phyloP scores from a whole-genome alignment of 805 yeast genomes.

The Metschnikowia koreensis region DNA sequence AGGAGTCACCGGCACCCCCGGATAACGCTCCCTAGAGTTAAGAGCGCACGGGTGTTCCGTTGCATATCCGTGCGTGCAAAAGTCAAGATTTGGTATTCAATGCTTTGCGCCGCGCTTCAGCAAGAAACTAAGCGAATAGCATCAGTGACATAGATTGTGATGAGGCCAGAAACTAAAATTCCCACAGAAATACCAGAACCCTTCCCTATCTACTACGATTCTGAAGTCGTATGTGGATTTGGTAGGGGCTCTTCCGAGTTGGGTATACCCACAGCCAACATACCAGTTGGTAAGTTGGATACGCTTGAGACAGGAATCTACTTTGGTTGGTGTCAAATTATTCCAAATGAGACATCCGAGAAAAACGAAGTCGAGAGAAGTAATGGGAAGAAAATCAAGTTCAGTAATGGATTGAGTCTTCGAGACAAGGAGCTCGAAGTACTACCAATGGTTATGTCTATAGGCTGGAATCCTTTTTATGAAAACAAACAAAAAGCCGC shows the following conservation, averaged over 20 bases:
- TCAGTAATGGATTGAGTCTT: constrained; percentile 61
- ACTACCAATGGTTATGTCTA: constrained; percentile 89
- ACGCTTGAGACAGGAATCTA: constrained; percentile 75
- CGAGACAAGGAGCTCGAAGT: constrained; percentile 41
- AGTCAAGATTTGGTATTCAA: background rate
- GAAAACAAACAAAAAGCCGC: constrained; percentile 78
- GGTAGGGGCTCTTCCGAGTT: constrained; percentile 94
- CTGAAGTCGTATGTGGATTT: constrained; percentile 72
- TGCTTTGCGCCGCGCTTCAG: background rate
- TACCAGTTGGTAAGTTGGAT: constrained; percentile 56
- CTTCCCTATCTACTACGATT: constrained; percentile 41
- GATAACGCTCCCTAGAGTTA: too few species aligned
- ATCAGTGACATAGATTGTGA: background rate
- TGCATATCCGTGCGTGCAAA: background rate
- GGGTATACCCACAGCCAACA: constrained; percentile 95
- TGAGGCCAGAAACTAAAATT: constrained; percentile 45
- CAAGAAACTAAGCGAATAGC: background rate
- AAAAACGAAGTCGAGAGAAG: constrained; percentile 13
- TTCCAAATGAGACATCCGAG: constrained; percentile 18
- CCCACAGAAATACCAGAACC: constrained; percentile 50
- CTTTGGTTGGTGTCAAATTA: constrained; percentile 67
- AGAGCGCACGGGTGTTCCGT: too few species aligned
- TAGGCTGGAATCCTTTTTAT: constrained; percentile 95
- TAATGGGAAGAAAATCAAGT: constrained; percentile 32
- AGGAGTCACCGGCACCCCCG: too few species aligned